Evolutionary conservation across 2,329 filamentous ascomycete genomes (phyloP), one percentile per base, ranked within the genome.

Genomic region (Rutstroemia sp.): DNA sequence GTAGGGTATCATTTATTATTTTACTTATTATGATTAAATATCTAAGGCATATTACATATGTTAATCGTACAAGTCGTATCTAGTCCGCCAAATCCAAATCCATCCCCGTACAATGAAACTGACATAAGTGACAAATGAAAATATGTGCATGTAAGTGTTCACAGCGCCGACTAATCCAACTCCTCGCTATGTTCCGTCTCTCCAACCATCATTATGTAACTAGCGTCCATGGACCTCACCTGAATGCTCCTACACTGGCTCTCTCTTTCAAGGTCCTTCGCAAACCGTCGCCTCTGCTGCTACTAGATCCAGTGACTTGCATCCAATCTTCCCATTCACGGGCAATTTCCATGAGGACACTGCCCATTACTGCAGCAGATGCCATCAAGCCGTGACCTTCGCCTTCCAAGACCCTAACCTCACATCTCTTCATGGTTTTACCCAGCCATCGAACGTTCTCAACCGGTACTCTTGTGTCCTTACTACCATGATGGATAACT

Each of bases 371-470:
- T 14, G 78, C 77, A 0, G 94, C 92, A 63, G 87, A 95, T 0
- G 94, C 94, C 94, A 99, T 99, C 23, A 99, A 75, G 0, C 94
- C 92, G 68, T 99, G 94, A 3, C 92, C 90, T 71, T 99, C 92
- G 5, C 89, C 90, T 63, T 95, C 88, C 3, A 99, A 77, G 5
- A 97, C 84, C 5, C 92, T 79, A 14, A 99, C 89, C 70, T 97
- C 94, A 70, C 92, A 97, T 48, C 89, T 80, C 30, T 88, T 84
- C 92, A 99, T 97, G 44, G 88, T 88, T 72, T 92, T 92, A 57
- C 91, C 92, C 7, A 99, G 79, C 94, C 94, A 99, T 62, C 87
- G 82, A 21, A 96, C 90, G 67, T 99, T 99, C 57, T 96, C 94
- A 14, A 96, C 87, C 0, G 94, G 94, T 1, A 99, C 94, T 23